Percentiles rank a stretch among this genome's conserved stretches.
These are phyloP conservation scores for Eutrema japonicum DNA, from an alignment of 345 rosid genomes.

Conservation along the genomic window DNA sequence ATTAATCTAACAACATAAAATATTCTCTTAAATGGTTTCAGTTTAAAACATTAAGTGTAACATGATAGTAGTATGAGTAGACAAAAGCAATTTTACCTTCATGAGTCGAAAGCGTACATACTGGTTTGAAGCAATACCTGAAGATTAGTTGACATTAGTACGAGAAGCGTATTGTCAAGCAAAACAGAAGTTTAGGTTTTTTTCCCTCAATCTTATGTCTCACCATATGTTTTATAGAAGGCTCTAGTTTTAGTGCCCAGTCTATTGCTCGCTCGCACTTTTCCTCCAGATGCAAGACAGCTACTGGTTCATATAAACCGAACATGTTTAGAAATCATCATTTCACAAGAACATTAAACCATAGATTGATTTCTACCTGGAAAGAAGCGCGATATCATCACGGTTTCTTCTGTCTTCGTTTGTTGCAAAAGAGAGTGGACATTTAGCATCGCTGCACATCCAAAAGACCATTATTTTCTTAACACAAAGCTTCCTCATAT, in stretches of 20 bases:
- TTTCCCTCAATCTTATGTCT: constrained; percentile 16
- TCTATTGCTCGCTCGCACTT: constrained; percentile 87
- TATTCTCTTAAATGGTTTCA: no score
- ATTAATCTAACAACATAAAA: no score
- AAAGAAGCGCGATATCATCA: constrained; percentile 97
- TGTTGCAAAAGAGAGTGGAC: constrained; percentile 73
- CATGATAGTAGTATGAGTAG: no score
- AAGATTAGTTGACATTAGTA: constrained; percentile 10
- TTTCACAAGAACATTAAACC: constrained; percentile 12
- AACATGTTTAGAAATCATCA: background rate
- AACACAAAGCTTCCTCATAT: constrained; percentile 2
- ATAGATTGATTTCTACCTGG: constrained; percentile 56
- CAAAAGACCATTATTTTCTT: constrained; percentile 15
- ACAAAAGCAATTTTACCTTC: no score
- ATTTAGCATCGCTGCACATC: constrained; percentile 61
- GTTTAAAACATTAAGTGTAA: no score
- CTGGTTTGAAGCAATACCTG: constrained; percentile 91
- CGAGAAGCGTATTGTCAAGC: background rate
- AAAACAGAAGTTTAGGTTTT: constrained; percentile 3
- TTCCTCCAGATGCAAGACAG: constrained; percentile 94
- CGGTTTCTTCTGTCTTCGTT: constrained; percentile 71
- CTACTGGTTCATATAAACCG: constrained; percentile 56
- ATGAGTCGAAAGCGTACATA: constrained; percentile 71
- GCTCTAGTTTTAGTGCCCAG: constrained; percentile 89
- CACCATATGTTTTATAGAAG: constrained; percentile 81